Base-by-base conservation (phyloP, 1,284 basidiomycete species). In the Sanghuangporus baumii region DNA sequence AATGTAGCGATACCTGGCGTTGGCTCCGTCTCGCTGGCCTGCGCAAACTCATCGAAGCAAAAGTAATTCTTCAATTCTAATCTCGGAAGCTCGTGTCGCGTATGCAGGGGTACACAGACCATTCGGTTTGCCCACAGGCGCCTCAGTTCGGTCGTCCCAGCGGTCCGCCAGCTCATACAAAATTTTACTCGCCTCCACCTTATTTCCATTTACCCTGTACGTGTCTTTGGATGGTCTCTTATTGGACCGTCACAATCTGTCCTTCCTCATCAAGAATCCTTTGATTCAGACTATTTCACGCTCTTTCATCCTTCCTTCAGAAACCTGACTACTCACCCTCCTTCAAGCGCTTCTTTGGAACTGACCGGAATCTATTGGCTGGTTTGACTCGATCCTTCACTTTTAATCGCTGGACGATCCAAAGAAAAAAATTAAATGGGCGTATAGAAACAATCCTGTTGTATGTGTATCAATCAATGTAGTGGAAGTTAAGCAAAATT, bases 1-100 rank as follows among this genome's bases (percentile, higher is more conserved):
- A 38, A 58, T n/a, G 56, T 62, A 38, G 51, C 40, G 20, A 59
- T 62, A 26, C 23, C n/a, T 23, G 61, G 57, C n/a, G 56, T 34
- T 3, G 61, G 61, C 31, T 26, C 20, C 18, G 56, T 62, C 6
- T 52, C 56, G 34, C 57, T 62, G 0, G 26, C 37, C 16, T 59
- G 51, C n/a, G 59, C 59, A 16, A 43, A 51, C 40, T 9, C 40
- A 12, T 46, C 14, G 51, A 51, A 20, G 50, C 50, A 41, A 23
- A 47, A 51, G 37, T 59, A 31, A 20, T 38, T 20, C 40, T 56
- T 4, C 43, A 18, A 26, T 26, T 26, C 23, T 3, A 26, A 26
- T 26, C 23, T 26, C 23, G 23, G 23, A 26, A 26, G 23, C 23
- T 26, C 23, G 23, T 26, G 23, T 26, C 23, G 23, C 2, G 3